Conservation (phyloP, 176 grass and related monocot species). For the Eragrostis curvula region DNA sequence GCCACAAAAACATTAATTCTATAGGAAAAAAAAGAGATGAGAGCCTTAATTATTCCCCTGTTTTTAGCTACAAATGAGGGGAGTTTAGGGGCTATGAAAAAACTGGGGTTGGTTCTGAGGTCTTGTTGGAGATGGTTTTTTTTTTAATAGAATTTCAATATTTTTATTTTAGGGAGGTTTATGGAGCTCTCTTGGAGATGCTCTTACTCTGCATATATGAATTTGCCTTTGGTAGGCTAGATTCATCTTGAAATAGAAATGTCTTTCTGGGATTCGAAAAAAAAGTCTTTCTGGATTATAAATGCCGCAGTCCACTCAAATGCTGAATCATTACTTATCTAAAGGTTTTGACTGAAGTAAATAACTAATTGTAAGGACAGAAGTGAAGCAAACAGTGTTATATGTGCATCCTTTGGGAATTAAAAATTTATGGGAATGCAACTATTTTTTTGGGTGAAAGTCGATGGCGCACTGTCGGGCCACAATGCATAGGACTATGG, state of each 20-base stretch:
- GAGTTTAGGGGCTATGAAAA: no score
- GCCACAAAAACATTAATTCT: no score
- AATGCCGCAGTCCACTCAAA: neutral
- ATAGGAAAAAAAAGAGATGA: no score
- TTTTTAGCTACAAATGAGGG: no score
- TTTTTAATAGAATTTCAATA: no score
- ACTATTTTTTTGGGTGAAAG: neutral
- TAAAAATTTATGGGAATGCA: neutral
- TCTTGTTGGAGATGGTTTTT: no score
- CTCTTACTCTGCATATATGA: neutral
- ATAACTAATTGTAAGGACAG: constrained; percentile 17
- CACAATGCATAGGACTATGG: constrained; percentile 18
- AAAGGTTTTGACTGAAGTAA: neutral
- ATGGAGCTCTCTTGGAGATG: no score
- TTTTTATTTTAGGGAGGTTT: no score
- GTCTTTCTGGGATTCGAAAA: neutral
- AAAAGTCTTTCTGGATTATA: constrained; percentile 6
- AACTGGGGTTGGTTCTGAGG: no score
- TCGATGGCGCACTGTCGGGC: no score
- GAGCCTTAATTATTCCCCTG: no score
- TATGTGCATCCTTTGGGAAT: neutral
- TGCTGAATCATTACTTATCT: neutral
- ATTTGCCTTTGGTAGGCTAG: neutral
- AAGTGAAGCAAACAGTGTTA: constrained; percentile 1
- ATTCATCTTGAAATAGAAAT: constrained; percentile 16